Conservation (phyloP, 345 rosid genomes). For the Aquilaria yunnanensis region DNA sequence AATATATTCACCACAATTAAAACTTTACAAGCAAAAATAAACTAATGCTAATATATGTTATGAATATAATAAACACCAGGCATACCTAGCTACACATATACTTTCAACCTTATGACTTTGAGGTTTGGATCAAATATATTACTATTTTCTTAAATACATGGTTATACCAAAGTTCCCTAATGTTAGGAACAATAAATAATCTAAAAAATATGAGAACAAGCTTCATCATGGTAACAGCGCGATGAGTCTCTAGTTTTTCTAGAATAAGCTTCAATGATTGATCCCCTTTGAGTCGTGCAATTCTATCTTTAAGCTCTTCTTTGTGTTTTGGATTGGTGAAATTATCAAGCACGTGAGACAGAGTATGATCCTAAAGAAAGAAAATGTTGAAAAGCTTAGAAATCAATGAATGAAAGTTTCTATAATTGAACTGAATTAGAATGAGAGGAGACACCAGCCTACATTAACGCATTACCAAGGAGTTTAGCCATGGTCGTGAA, state of each 20-base stretch:
- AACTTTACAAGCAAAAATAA: too few species aligned
- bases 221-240: constrained; percentile 98
- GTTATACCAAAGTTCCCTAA: too few species aligned
- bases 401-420: constrained; percentile 5
- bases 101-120: too few species aligned
- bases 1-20: too few species aligned
- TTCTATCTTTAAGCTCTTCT: constrained; percentile 81
- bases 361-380: constrained; percentile 72
- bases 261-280: constrained; percentile 82
- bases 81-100: too few species aligned
- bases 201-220: too few species aligned
- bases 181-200: too few species aligned
- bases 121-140: too few species aligned
- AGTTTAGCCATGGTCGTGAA: constrained; percentile 95
- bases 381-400: constrained; percentile 5
- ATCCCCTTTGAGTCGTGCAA: constrained; percentile 81
- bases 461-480: constrained; percentile 83
- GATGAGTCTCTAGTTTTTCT: constrained; percentile 89
- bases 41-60: too few species aligned
- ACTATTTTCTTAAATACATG: too few species aligned
- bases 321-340: constrained; percentile 73
- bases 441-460: constrained; percentile 34
- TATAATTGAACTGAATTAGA: not conserved
- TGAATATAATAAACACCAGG: too few species aligned
- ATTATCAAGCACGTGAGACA: constrained; percentile 90